A percentile compares a stretch with the other conserved stretches of the same genome.
Evolutionary conservation across 2,329 filamentous ascomycete species (phyloP).

Genomic region (Botrytis cinerea): DNA sequence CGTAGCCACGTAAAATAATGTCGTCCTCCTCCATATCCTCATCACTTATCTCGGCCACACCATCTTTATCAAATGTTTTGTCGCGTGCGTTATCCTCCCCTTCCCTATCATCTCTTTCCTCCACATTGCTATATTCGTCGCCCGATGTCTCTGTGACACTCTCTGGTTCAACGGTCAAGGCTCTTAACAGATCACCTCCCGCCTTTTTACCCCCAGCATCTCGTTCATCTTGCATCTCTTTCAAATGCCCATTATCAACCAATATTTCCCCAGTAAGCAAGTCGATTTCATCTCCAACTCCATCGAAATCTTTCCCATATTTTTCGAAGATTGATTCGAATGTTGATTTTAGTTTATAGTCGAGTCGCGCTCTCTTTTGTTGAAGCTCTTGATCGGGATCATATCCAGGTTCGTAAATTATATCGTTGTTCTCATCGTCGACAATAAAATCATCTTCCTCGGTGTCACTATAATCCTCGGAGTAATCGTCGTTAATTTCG

Average conservation of each 20-base stretch:
- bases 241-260: constrained; percentile 87
- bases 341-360: constrained; percentile 73
- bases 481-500: constrained; percentile 29
- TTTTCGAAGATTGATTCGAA: constrained; percentile 90
- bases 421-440: constrained; percentile 27
- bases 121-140: constrained; percentile 39
- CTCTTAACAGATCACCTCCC: constrained; percentile 31
- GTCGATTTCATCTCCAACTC: constrained; percentile 87
- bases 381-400: constrained; percentile 60
- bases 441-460: constrained; percentile 25
- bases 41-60: constrained; percentile 31
- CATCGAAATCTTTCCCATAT: constrained; percentile 80
- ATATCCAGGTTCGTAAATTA: constrained; percentile 41
- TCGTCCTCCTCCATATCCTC: constrained; percentile 41
- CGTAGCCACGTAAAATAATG: constrained; percentile 40
- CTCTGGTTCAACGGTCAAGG: constrained; percentile 40
- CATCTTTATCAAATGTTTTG: constrained; percentile 34
- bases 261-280: constrained; percentile 77
- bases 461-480: constrained; percentile 26
- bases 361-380: constrained; percentile 64
- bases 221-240: constrained; percentile 60
- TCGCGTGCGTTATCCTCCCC: constrained; percentile 28
- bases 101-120: constrained; percentile 33
- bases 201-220: constrained; percentile 46
- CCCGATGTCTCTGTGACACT: constrained; percentile 30